These are phyloP conservation scores for Tricholoma saponaceum DNA, from an alignment of 768 basidiomycete species.

Conservation along the genomic window DNA sequence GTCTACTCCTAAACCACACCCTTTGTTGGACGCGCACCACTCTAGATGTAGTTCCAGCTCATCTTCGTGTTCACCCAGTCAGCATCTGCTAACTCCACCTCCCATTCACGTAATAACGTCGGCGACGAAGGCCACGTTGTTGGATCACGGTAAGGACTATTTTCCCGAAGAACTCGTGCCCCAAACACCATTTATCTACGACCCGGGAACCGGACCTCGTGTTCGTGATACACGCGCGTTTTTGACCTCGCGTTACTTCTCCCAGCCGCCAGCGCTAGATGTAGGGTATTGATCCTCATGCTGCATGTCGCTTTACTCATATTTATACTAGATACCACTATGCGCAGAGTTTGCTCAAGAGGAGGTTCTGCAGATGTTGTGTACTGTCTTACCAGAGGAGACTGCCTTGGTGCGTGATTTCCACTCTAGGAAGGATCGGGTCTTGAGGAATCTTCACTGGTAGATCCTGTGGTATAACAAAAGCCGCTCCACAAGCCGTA, in stretches of 20 bases:
- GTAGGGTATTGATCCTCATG: constrained; percentile 22
- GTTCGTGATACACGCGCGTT: constrained; percentile 68
- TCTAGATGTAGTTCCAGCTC: constrained; percentile 9
- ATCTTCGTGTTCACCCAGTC: constrained; percentile 15
- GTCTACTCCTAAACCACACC: constrained; percentile 14
- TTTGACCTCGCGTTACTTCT: constrained; percentile 57
- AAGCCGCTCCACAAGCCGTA: constrained; percentile 61
- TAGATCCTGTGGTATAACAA: constrained; percentile 87
- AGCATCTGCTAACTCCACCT: constrained; percentile 13
- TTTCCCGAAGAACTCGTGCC: constrained; percentile 20
- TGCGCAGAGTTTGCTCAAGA: constrained; percentile 77
- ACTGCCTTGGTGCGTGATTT: constrained; percentile 53
- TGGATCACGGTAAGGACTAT: not conserved
- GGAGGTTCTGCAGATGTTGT: constrained; percentile 72
- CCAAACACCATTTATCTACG: constrained; percentile 59
- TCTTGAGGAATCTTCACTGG: not conserved
- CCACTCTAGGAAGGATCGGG: not conserved
- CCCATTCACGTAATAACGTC: not conserved
- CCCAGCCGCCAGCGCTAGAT: constrained; percentile 57
- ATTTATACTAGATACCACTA: constrained; percentile 43
- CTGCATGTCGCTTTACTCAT: not conserved
- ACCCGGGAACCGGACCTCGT: constrained; percentile 77
- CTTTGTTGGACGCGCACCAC: not conserved
- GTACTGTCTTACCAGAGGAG: constrained; percentile 66
- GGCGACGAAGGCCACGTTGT: not conserved